Base-by-base conservation (phyloP, 176 grass and related monocot genomes). In the Bromus sterilis region DNA sequence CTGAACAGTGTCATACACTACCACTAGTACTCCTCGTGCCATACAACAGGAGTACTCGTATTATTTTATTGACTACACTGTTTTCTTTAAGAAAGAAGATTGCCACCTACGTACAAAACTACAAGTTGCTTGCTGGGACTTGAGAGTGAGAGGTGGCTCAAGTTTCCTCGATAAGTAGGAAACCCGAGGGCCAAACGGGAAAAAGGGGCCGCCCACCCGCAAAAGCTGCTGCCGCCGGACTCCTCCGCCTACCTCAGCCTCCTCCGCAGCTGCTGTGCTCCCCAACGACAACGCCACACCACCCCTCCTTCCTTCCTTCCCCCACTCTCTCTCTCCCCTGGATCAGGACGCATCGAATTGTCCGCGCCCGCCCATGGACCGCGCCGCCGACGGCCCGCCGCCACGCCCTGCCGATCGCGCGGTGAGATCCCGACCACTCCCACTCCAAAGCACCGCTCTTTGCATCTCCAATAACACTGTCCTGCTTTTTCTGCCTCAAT, bases 361-460 rank as follows among this genome's bases (percentile, higher is more conserved):
- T 55, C 4, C 83, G 78, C 83, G 83, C 28, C 4, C 78, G 83
- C 53, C 3, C 44, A 90, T 90, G 88, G 79, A 86, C 29, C 77
- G 14, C 44, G 29, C 74, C 56, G 78, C 36, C 36, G 36, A 5
- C 36, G 49, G 18, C 49, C 35, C 66, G 36, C 39, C 73, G 2
- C 74, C 58, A 66, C 78, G 25, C 44, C 11, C 79, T 73, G 79
- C 12, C 29, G 74, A 78, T 16, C 84, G 4, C 9, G 6, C 48
- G 83, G 88, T 90, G 36, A 86, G 74, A 14, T 78, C 39, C 48
- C 60, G 14, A 9, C 1, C 1, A 2, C 46, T 4, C 18, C 20
- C 55, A 46, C 11, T 24, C 39, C 4, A 21, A 29, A 11, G 0
- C 8, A 9, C 56, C 12, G 24, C 34, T 5, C 76, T 68, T 8